Base-by-base conservation (phyloP, 1,284 basidiomycete genomes). In the Fomitiporia mediterranea region DNA sequence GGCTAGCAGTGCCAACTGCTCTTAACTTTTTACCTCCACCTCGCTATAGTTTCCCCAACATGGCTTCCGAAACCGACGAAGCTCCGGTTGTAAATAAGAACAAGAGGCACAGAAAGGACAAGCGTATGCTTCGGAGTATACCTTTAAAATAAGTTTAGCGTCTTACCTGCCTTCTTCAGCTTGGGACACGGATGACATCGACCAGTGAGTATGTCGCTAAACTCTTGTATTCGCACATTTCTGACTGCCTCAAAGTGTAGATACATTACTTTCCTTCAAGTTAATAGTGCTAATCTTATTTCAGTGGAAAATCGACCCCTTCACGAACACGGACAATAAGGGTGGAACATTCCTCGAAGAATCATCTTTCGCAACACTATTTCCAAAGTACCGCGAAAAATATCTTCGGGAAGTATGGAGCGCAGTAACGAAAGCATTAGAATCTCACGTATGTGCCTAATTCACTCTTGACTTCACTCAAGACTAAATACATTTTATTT, bases 151-250 rank as follows among this genome's bases (percentile, higher is more conserved):
- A 15, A 2, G 34, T 27, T 28, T 32, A 47, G 40, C 15, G 50
- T 49, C 61, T 47, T 17, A 40, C 21, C 35, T 57, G 35, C 15
- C 40, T 53, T 62, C 61, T 66, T 37, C 48, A 95, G 94, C 93
- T 65, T 99, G 96, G 97, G 96, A 99, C 71, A 97, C 94, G 46
- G 95, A 98, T 68, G 94, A 98, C 65, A 94, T 98, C 70, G 92
- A 99, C 77, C 96, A 98, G 89, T 95, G 71, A 85, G 90, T 72
- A 32, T 42, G 28, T 34, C 25, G 7, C 34, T 58, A 39, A 30
- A 57, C 17, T 40, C 32, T 23, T 53, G 17, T 35, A 19, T 3
- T 3, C 23, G 15, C 21, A 50, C 39, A 56, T 55, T 58, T 67
- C 61, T 69, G 37, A 61, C 48, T 44, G n/a, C 17, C 56, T 35